These are phyloP conservation scores for Lichtheimia corymbifera DNA, from an alignment of 371 early-diverging fungal species.

Conservation along the genomic window DNA sequence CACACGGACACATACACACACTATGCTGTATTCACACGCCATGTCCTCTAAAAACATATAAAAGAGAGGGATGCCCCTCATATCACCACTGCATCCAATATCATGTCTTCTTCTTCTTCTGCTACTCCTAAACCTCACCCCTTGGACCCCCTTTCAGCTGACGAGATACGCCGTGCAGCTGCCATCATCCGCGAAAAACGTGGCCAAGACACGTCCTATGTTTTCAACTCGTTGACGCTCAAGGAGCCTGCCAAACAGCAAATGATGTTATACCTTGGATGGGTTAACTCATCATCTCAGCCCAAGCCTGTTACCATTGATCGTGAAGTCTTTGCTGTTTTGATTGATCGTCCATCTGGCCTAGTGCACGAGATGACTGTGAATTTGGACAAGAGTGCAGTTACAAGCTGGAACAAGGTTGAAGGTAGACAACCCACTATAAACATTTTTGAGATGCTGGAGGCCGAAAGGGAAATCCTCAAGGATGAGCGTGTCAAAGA, in stretches of 20 bases:
- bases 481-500: conserved; percentile 31
- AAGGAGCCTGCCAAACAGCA: conserved; percentile 39
- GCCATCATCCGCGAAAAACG: conserved; percentile 30
- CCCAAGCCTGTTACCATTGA: conserved; percentile 29
- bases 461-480: conserved; percentile 34
- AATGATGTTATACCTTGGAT: conserved; percentile 41
- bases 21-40: neutral
- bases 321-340: conserved; percentile 39
- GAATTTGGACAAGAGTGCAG: conserved; percentile 16
- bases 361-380: conserved; percentile 37
- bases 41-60: neutral
- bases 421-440: conserved; percentile 42
- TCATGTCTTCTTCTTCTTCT: neutral
- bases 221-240: conserved; percentile 39
- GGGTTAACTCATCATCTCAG: conserved; percentile 22
- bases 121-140: neutral
- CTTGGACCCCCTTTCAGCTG: conserved; percentile 7
- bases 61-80: neutral
- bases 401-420: conserved; percentile 30
- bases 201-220: conserved; percentile 12
- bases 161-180: conserved; percentile 37
- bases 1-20: neutral
- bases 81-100: neutral
- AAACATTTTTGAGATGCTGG: conserved; percentile 38
- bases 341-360: conserved; percentile 36